Conservation (phyloP, 129 eudicot species). For the Saussurea involucrata region DNA sequence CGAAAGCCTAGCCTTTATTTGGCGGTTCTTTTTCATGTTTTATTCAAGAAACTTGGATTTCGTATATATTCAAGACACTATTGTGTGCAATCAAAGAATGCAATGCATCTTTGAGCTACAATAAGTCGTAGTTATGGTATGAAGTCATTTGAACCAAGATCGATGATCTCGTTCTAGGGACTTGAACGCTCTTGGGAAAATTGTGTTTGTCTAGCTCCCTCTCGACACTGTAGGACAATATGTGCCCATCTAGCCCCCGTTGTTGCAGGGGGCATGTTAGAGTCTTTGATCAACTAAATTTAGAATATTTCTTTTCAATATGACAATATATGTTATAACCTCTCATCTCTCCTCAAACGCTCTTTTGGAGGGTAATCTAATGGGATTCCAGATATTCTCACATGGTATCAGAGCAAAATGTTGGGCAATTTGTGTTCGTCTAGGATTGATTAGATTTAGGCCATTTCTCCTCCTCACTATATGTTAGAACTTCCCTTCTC, state of each 20-base stretch:
- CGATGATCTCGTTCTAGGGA: not conserved
- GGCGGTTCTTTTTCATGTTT: not conserved
- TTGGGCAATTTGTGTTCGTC: too few species aligned
- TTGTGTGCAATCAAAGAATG: not conserved
- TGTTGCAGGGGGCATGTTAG: too few species aligned
- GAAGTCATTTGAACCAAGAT: not conserved
- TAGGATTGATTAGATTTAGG: too few species aligned
- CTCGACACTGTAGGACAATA: too few species aligned
- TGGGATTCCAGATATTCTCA: too few species aligned
- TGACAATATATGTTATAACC: not conserved
- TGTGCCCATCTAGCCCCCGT: too few species aligned
- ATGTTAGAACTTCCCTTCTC: not conserved
- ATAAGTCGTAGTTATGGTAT: not conserved
- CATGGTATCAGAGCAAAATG: too few species aligned
- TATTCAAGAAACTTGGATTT: not conserved
- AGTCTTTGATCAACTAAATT: too few species aligned
- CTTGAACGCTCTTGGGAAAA: too few species aligned
- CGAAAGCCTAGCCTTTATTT: too few species aligned
- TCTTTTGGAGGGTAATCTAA: not conserved
- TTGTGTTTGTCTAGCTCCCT: too few species aligned
- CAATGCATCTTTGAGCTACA: not conserved
- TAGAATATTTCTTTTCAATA: not conserved
- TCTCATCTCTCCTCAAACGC: not conserved
- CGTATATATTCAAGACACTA: not conserved
- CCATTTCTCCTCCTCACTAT: not conserved